Conservation (phyloP, 768 basidiomycete genomes). For the Macrocybe gigantea region DNA sequence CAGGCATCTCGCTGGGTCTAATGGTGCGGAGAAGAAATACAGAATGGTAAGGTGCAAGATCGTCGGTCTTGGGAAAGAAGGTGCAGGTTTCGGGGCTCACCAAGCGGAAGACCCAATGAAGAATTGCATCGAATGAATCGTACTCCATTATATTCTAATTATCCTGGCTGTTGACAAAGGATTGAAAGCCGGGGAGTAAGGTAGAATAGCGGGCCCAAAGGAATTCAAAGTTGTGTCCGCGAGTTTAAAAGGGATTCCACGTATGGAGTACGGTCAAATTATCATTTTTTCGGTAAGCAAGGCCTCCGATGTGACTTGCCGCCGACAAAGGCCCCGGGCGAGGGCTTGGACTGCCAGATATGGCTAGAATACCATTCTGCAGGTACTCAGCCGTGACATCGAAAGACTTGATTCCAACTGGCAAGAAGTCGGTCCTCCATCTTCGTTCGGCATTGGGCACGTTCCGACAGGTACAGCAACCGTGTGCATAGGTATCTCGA, state of each 20-base stretch:
- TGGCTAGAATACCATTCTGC: neutral
- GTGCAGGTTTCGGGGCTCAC: constrained; percentile 27
- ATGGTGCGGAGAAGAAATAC: constrained; percentile 8
- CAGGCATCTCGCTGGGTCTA: constrained; percentile 80
- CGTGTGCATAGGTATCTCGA: constrained; percentile 15
- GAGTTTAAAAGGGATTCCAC: constrained; percentile 34
- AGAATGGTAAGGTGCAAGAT: neutral
- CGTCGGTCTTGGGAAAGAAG: constrained; percentile 1
- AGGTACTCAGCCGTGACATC: neutral
- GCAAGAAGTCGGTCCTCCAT: constrained; percentile 2
- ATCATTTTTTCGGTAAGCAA: constrained; percentile 22
- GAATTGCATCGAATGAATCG: constrained; percentile 73
- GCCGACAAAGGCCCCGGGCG: constrained; percentile 13
- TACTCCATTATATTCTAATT: constrained; percentile 55
- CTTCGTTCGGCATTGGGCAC: neutral
- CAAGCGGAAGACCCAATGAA: constrained; percentile 75
- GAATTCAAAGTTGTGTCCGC: constrained; percentile 16
- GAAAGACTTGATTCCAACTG: constrained; percentile 14
- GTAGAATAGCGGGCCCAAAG: constrained; percentile 26
- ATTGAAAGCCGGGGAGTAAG: constrained; percentile 25
- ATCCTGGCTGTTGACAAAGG: neutral
- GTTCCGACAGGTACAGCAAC: constrained; percentile 15
- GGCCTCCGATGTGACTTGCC: constrained; percentile 18
- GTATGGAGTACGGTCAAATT: constrained; percentile 22
- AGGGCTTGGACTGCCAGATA: constrained; percentile 22